Base-by-base conservation (phyloP, 768 basidiomycete genomes). In the Trametes cinnabarina region DNA sequence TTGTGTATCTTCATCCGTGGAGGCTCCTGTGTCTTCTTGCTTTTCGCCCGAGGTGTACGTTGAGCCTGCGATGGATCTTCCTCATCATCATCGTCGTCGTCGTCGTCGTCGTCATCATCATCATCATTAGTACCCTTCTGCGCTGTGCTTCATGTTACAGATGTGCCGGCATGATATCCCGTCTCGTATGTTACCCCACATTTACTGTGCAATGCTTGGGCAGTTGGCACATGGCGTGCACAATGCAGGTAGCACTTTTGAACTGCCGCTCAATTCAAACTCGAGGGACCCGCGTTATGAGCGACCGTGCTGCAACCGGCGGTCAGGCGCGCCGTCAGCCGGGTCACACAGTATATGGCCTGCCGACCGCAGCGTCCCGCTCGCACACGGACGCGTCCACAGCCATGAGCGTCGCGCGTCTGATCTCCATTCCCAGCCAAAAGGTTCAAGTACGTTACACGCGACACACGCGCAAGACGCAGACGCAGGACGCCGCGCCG, bases 21-120 rank as follows among this genome's bases (percentile, higher is more conserved):
- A 59, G 58, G 58, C 58, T 59, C 54, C 58, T 49, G 58, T 59
- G 47, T 53, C 47, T 48, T 53, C 47, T 48, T 58, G 44, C 51
- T 47, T 26, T 53, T 40, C 3, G 15, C 5, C 19, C 23, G 51
- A 53, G 51, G 51, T 59, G 51, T 53, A 53, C 51, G 58, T 59
- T 37, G 58, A 59, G 58, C 58, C 58, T 53, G 51, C 51, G 47
- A 59, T 59, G 58, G 58, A 59, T 53, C 28, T n/a, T 51, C 39
- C 17, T 19, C 37, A 14, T n/a, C n/a, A n/a, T 51, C 10, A 34
- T 34, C 34, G 34, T 34, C 34, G n/a, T n/a, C n/a, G n/a, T n/a
- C n/a, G n/a, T n/a, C n/a, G n/a, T n/a, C n/a, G n/a, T n/a, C n/a
- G n/a, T n/a, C n/a, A n/a, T n/a, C n/a, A n/a, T n/a, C n/a, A n/a